Evolutionary conservation across 1,139 yeast genomes (phyloP).

Genomic region (Pichiaceae sp.): DNA sequence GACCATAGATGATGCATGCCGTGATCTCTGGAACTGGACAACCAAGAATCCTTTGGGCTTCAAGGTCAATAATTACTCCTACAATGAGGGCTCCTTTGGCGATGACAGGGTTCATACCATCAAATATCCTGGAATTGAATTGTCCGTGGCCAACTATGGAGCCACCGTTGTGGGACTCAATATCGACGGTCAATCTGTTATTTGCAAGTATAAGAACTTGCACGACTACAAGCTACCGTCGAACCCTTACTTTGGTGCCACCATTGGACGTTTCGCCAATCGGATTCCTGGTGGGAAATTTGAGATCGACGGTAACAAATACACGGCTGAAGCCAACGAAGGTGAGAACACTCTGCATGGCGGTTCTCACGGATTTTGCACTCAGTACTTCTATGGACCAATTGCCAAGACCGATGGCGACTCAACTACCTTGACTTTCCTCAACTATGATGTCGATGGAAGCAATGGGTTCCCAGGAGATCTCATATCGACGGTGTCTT

Average conservation of each 20-base stretch:
- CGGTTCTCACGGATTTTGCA: slow-evolving; percentile 1
- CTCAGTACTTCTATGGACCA: slow-evolving; percentile 3
- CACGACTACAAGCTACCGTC: background rate
- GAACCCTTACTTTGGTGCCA: slow-evolving; percentile 3
- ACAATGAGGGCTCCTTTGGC: background rate
- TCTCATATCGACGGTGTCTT: slow-evolving; percentile 1
- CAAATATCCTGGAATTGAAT: background rate
- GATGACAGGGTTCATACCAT: slow-evolving; percentile 1
- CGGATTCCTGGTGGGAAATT: background rate
- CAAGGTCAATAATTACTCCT: background rate
- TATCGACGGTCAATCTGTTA: background rate
- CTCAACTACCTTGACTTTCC: background rate
- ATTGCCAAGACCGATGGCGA: background rate
- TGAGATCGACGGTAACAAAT: slow-evolving; percentile 1
- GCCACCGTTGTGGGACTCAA: slow-evolving; percentile 1
- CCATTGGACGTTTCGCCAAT: slow-evolving; percentile 3
- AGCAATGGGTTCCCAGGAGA: slow-evolving; percentile 2
- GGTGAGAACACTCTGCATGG: slow-evolving; percentile 1
- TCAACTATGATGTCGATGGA: slow-evolving; percentile 1
- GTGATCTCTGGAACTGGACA: slow-evolving; percentile 3
- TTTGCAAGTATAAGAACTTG: background rate
- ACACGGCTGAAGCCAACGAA: background rate
- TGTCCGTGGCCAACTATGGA: slow-evolving; percentile 2
- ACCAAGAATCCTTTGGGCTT: slow-evolving; percentile 2
- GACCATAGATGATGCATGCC: slow-evolving; percentile 1